A percentile compares a stretch with the other conserved stretches of the same genome.
Conservation (phyloP, 176 grass and related monocot genomes). For the Carex littledalei region DNA sequence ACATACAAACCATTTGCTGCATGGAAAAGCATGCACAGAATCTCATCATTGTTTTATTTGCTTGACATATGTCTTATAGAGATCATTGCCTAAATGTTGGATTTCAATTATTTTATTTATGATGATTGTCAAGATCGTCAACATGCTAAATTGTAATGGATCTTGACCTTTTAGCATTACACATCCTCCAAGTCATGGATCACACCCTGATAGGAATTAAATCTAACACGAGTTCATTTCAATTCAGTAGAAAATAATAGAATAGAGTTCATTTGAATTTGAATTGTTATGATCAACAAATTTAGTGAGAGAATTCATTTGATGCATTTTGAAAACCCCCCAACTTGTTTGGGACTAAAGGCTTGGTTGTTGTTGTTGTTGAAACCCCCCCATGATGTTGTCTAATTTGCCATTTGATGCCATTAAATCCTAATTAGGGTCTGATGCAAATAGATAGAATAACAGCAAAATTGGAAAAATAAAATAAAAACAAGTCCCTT, state of each 20-base stretch:
- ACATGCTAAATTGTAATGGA: not conserved
- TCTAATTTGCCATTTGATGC: not conserved
- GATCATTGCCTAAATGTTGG: not conserved
- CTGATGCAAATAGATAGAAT: not conserved
- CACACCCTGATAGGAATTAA: not conserved
- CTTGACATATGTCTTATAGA: not conserved
- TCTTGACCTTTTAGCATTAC: not conserved
- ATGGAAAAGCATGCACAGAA: not conserved
- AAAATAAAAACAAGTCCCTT: not conserved
- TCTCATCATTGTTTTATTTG: not conserved
- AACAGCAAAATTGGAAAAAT: not conserved
- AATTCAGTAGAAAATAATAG: not conserved
- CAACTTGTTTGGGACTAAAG: too few relatives aligned
- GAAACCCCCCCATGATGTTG: not conserved
- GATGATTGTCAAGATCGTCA: constrained; percentile 1
- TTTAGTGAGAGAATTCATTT: not conserved
- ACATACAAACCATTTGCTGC: not conserved
- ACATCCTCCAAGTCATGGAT: not conserved
- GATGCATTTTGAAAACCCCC: not conserved
- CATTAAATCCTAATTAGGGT: not conserved
- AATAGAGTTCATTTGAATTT: not conserved
- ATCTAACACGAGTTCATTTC: not conserved
- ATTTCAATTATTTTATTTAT: constrained; percentile 12
- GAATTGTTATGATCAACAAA: not conserved
- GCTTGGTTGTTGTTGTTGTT: too few relatives aligned